phyloP scores from a whole-genome alignment of 2,329 filamentous ascomycete species.

The Zalaria sp. region DNA sequence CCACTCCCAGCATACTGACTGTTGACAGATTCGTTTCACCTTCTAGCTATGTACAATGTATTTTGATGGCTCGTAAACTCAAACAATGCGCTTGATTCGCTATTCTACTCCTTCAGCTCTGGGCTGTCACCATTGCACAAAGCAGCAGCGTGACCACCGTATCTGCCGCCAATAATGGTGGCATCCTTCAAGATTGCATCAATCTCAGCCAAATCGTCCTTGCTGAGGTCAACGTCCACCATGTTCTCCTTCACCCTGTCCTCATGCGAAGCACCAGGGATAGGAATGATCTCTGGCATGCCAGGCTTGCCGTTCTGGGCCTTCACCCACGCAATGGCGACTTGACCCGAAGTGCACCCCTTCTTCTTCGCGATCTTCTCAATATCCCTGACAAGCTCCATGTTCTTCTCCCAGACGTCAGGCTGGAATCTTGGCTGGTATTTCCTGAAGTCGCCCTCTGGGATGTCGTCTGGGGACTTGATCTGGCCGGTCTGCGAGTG shows the following conservation, averaged over 20 bases:
- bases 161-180: slow-evolving; percentile 27
- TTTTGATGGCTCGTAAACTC: too few relatives aligned
- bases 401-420: slow-evolving; percentile 49
- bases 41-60: too few relatives aligned
- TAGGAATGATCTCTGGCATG: slow-evolving; percentile 29
- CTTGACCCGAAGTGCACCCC: slow-evolving; percentile 30
- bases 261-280: slow-evolving; percentile 25
- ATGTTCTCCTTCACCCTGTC: slow-evolving; percentile 27
- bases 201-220: slow-evolving; percentile 37
- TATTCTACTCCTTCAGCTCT: slow-evolving; percentile 7
- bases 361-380: slow-evolving; percentile 45
- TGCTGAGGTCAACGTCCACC: slow-evolving; percentile 25
- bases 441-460: slow-evolving; percentile 33
- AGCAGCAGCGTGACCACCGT: slow-evolving; percentile 12
- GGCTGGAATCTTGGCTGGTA: slow-evolving; percentile 45
- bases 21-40: too few relatives aligned
- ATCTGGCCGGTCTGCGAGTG: slow-evolving; percentile 31
- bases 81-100: background rate
- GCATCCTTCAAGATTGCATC: slow-evolving; percentile 35
- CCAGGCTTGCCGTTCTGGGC: slow-evolving; percentile 26
- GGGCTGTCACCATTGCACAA: slow-evolving; percentile 15
- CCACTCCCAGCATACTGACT: too few relatives aligned
- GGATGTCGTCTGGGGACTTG: slow-evolving; percentile 39
- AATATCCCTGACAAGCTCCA: slow-evolving; percentile 45
- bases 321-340: slow-evolving; percentile 36